Base-by-base conservation (phyloP, 306 rosid species). In the Dalbergia oliveri region DNA sequence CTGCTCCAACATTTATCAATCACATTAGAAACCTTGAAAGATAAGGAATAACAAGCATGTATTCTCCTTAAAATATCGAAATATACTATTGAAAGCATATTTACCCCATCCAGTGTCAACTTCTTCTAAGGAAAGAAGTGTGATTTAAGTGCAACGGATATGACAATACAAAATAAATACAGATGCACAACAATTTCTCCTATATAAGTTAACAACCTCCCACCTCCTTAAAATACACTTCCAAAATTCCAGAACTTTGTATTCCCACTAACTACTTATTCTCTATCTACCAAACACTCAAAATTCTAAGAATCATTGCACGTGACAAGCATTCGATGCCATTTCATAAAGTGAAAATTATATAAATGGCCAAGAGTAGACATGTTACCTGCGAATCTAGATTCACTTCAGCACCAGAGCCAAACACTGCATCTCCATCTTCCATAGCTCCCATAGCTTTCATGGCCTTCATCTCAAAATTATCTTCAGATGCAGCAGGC, bases 361-460 rank as follows among this genome's bases (percentile, higher is more conserved):
- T 65, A 14, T 76, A 5, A 45, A 77, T 37, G 47, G 41, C 45
- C 54, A 21, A 58, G 31, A 26, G 31, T 26, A 26, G 72, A 75
- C 33, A 69, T 34, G 34, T 53, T 60, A 94, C 99, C 99, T 95
- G 99, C 5, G 98, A 93, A 78, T 93, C 99, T 10, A 95, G 84
- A 83, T 88, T 95, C 82, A 95, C 96, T 91, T 93, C 98, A 74
- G 97, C 94, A 71, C 91, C 92, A 58, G 94, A 87, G 58, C 97
- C 98, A 81, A 95, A 89, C 75, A 95, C 88, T 68, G 99, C 98
- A 80, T 95, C 99, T 44, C 99, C 99, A 74, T 95, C 99, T 84
- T 91, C 99, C 97, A 91, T 84, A 79, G 89, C 87, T 65, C 99
- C 99, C 99, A 95, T 95, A 56, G 88, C 88, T 88, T 93, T 95